Conservation (phyloP, 306 rosid species). For the Pterocarpus macrocarpus region DNA sequence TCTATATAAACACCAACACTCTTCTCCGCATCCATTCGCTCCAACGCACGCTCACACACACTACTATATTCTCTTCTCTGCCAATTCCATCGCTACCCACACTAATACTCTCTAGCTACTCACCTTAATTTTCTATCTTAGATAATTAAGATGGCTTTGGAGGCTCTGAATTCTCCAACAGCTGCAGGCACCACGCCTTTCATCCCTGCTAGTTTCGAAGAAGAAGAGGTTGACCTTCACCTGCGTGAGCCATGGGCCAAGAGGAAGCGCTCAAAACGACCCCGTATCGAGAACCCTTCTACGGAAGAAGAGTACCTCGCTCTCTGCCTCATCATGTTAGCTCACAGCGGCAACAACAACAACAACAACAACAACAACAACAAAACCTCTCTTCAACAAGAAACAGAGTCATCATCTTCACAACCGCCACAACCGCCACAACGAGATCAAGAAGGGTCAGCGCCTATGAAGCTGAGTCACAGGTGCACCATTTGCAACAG, state of each 20-base stretch:
- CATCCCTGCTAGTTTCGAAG: conserved; percentile 6
- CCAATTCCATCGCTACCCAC: background rate
- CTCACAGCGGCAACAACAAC: conserved; percentile 60
- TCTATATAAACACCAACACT: too few relatives aligned
- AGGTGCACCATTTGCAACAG: conserved; percentile 77
- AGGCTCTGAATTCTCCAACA: conserved; percentile 76
- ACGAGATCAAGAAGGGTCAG: background rate
- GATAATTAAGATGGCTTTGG: conserved; percentile 65
- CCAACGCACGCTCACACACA: too few relatives aligned
- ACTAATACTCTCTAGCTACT: background rate
- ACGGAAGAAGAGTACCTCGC: conserved; percentile 93
- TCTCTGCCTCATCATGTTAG: conserved; percentile 96
- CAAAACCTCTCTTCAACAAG: background rate
- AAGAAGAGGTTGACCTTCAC: conserved; percentile 35
- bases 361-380: background rate
- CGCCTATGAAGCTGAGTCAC: conserved; percentile 52
- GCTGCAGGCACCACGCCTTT: conserved; percentile 50
- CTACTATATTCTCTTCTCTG: too few relatives aligned
- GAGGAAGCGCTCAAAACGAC: conserved; percentile 76
- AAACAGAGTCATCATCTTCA: background rate
- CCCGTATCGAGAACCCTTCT: conserved; percentile 53
- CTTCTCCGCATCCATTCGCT: too few relatives aligned
- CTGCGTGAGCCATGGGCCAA: conserved; percentile 73
- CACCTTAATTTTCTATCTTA: too few relatives aligned
- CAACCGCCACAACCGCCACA: conserved; percentile 3